Evolutionary conservation across 2,329 filamentous ascomycete species (phyloP).

Genomic region (Microcyclosporella mali): DNA sequence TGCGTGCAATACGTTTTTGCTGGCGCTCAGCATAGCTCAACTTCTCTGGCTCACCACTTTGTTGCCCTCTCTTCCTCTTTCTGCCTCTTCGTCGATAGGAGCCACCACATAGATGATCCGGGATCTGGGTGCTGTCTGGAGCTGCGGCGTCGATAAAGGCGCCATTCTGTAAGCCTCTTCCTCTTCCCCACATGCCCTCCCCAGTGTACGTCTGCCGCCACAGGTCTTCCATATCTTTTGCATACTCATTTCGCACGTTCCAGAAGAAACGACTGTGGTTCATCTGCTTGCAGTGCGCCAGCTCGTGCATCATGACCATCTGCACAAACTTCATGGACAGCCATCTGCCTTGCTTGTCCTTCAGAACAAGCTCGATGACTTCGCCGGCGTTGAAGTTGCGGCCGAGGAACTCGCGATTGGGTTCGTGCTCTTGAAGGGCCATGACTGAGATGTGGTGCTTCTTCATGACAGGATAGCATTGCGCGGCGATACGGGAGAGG

Average conservation of each 20-base stretch:
- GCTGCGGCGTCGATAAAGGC: constrained; percentile 57
- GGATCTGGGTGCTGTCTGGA: constrained; percentile 41
- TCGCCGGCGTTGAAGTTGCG: constrained; percentile 89
- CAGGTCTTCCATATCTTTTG: constrained; percentile 61
- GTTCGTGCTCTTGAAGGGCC: constrained; percentile 69
- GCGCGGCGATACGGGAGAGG: constrained; percentile 69
- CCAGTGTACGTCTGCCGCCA: constrained; percentile 68
- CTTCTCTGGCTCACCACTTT: constrained; percentile 36
- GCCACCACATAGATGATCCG: constrained; percentile 69
- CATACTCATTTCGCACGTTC: constrained; percentile 68
- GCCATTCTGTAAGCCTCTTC: constrained; percentile 56
- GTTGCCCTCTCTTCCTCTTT: constrained; percentile 45
- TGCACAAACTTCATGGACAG: constrained; percentile 77
- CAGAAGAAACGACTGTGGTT: constrained; percentile 80
- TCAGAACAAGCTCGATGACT: constrained; percentile 77
- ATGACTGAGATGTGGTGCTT: constrained; percentile 42
- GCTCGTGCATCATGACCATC: constrained; percentile 93
- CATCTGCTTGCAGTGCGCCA: constrained; percentile 87
- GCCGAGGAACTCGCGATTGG: constrained; percentile 76
- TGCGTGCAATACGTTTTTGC: constrained; percentile 64
- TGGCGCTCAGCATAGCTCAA: constrained; percentile 66
- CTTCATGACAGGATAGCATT: constrained; percentile 61
- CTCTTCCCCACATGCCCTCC: constrained; percentile 77
- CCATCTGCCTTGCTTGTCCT: constrained; percentile 60
- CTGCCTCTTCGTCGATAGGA: constrained; percentile 58